phyloP scores from a whole-genome alignment of 2,329 filamentous ascomycete genomes.

The Diplocarpon mali region DNA sequence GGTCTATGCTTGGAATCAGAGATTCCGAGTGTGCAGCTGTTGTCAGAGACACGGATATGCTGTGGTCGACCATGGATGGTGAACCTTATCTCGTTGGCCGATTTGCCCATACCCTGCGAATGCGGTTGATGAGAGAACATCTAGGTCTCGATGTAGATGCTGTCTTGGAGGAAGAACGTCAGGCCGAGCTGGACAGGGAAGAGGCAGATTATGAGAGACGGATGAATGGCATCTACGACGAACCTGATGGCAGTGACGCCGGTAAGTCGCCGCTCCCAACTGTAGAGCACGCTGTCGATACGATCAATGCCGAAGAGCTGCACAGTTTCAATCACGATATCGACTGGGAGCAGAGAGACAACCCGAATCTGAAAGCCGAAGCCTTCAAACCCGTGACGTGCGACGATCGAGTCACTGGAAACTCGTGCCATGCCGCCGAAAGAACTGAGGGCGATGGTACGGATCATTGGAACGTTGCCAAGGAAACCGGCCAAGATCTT shows the following conservation, averaged over 20 bases:
- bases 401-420: slow-evolving; percentile 48
- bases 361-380: slow-evolving; percentile 34
- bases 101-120: slow-evolving; percentile 84
- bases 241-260: slow-evolving; percentile 28
- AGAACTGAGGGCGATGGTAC: slow-evolving; percentile 60
- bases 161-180: slow-evolving; percentile 68
- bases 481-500: slow-evolving; percentile 46
- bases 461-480: slow-evolving; percentile 63
- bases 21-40: slow-evolving; percentile 89
- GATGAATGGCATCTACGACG: slow-evolving; percentile 52
- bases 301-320: slow-evolving; percentile 37
- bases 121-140: slow-evolving; percentile 94
- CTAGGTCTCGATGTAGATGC: slow-evolving; percentile 91
- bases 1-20: slow-evolving; percentile 83
- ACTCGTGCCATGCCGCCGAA: slow-evolving; percentile 57
- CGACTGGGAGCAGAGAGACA: slow-evolving; percentile 30
- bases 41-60: slow-evolving; percentile 85
- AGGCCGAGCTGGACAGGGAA: slow-evolving; percentile 51
- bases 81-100: slow-evolving; percentile 80
- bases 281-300: slow-evolving; percentile 38
- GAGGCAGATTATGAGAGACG: slow-evolving; percentile 41
- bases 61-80: slow-evolving; percentile 85
- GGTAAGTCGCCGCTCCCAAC: slow-evolving; percentile 17
- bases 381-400: slow-evolving; percentile 24
- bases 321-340: slow-evolving; percentile 70